phyloP scores from a whole-genome alignment of 2,329 filamentous ascomycete genomes.

The Akanthomyces muscarius region DNA sequence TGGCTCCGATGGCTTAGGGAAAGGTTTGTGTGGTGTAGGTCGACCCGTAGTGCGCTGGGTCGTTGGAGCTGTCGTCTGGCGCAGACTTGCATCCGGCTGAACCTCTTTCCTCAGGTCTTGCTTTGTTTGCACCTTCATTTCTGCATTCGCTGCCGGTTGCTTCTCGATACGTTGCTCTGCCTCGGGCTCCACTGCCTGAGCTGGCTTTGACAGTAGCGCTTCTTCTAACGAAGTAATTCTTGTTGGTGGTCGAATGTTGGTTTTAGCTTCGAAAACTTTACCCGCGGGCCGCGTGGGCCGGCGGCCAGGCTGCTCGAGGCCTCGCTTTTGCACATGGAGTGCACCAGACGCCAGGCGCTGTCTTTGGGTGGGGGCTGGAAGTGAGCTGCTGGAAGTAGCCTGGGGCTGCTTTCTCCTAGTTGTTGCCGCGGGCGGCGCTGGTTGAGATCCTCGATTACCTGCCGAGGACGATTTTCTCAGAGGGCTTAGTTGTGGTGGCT shows the following conservation, averaged over 20 bases:
- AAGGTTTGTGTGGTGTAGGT: slow-evolving; percentile 30
- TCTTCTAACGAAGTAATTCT: slow-evolving; percentile 7
- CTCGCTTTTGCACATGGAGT: slow-evolving; percentile 5
- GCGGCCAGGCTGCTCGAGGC: slow-evolving; percentile 7
- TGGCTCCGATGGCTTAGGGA: slow-evolving; percentile 29
- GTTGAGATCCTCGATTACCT: slow-evolving; percentile 41
- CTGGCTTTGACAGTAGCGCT: not conserved
- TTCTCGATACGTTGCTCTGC: not conserved
- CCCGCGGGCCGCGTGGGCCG: not conserved
- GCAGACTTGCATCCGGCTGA: not conserved
- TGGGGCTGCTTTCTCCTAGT: not conserved
- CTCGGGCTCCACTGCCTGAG: not conserved
- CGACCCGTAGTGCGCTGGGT: not conserved
- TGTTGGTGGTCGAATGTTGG: not conserved
- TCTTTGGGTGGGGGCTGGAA: slow-evolving; percentile 1
- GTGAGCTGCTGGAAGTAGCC: not conserved
- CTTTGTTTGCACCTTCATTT: not conserved
- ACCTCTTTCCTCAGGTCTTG: not conserved
- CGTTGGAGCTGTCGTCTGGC: not conserved
- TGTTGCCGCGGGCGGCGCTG: not conserved
- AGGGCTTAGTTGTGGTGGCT: slow-evolving; percentile 46
- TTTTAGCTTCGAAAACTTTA: not conserved
- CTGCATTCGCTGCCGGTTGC: not conserved
- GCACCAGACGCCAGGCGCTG: not conserved
- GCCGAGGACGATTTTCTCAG: slow-evolving; percentile 49